Evolutionary conservation across 345 rosid species (phyloP).

Genomic region (Aquilaria malaccensis): DNA sequence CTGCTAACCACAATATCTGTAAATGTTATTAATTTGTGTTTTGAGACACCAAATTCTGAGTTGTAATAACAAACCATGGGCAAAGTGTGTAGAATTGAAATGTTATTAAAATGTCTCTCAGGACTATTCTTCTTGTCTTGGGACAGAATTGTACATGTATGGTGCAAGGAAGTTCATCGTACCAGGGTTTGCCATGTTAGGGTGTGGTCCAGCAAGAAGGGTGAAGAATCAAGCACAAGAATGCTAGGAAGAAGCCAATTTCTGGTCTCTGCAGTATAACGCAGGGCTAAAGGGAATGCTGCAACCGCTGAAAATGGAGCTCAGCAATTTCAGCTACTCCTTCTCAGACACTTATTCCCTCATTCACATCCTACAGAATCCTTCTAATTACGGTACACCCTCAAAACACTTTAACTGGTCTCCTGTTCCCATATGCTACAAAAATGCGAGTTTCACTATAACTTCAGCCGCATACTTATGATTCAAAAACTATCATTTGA

Average conservation of each 20-base stretch:
- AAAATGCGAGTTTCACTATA: too few species aligned
- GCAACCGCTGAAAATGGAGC: conserved; percentile 6
- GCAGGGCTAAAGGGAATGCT: conserved; percentile 5
- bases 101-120: too few species aligned
- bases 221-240: conserved; percentile 8
- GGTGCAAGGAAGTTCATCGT: conserved; percentile 11
- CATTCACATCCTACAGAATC: conserved; percentile 3
- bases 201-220: conserved; percentile 12
- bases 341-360: conserved; percentile 7
- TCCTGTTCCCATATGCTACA: too few species aligned
- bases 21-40: too few species aligned
- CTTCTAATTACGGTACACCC: conserved; percentile 11
- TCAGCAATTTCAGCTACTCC: conserved; percentile 9
- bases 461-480: too few species aligned
- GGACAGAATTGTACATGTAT: conserved; percentile 3
- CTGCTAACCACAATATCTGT: too few species aligned
- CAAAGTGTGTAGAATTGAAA: too few species aligned
- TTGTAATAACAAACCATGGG: too few species aligned
- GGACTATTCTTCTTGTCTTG: not conserved
- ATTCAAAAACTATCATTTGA: too few species aligned
- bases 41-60: too few species aligned
- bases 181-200: not conserved
- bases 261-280: conserved; percentile 9
- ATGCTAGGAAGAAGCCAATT: conserved; percentile 8
- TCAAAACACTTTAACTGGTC: too few species aligned